Conservation (phyloP, 2,329 filamentous ascomycete species). For the Iodosphaeria phyllophila region DNA sequence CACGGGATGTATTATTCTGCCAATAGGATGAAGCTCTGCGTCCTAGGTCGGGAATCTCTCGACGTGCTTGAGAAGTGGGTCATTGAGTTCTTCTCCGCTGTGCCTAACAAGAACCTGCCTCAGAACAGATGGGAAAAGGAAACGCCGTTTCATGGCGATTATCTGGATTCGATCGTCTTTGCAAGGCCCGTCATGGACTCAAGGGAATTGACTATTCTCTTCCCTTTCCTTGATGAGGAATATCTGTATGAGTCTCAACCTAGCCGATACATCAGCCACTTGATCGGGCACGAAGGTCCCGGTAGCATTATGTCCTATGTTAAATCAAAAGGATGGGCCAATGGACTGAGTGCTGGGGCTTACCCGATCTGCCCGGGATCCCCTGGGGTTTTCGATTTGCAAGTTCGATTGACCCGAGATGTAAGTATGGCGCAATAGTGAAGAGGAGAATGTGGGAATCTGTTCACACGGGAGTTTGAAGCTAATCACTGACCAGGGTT, state of each 20-base stretch:
- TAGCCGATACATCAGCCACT: constrained; percentile 68
- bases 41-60: constrained; percentile 64
- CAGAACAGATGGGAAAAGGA: constrained; percentile 35
- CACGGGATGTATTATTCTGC: constrained; percentile 81
- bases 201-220: constrained; percentile 59
- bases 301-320: constrained; percentile 78
- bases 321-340: constrained; percentile 72
- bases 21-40: constrained; percentile 82
- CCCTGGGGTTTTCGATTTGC: constrained; percentile 61
- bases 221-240: constrained; percentile 76
- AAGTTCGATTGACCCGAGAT: constrained; percentile 67
- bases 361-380: constrained; percentile 60
- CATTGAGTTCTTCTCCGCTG: constrained; percentile 60
- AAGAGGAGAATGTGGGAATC: neutral
- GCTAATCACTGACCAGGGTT: constrained; percentile 34
- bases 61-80: constrained; percentile 75
- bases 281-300: constrained; percentile 84
- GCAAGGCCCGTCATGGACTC: constrained; percentile 86
- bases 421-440: constrained; percentile 21
- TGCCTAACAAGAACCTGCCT: constrained; percentile 65
- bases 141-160: constrained; percentile 26
- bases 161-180: constrained; percentile 52
- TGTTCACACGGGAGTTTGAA: too few relatives aligned
- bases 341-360: constrained; percentile 60
- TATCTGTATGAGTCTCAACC: constrained; percentile 62